phyloP scores from a whole-genome alignment of 140 eudicot genomes.

The Stevia rebaudiana region DNA sequence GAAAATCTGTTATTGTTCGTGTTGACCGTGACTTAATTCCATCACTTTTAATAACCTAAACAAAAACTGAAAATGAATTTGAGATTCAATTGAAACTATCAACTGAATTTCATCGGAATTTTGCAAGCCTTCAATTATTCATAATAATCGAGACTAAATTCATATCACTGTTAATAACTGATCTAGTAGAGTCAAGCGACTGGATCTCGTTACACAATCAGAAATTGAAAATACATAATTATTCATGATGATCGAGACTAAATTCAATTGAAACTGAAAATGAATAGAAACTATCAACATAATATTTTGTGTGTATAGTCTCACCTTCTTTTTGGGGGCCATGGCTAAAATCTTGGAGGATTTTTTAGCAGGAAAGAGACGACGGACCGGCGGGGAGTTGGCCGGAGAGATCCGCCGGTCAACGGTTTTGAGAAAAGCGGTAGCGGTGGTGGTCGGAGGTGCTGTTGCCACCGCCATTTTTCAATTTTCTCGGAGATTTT shows the following conservation, averaged over 20 bases:
- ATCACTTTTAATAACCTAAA: not conserved
- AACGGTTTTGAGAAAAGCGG: constrained; percentile 31
- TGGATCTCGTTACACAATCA: not conserved
- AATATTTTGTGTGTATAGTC: not conserved
- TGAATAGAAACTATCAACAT: not conserved
- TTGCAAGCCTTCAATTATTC: not conserved
- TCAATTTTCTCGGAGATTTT: constrained; percentile 5
- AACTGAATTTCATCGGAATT: not conserved
- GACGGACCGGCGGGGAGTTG: constrained; percentile 23
- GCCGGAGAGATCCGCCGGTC: constrained; percentile 25
- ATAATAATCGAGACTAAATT: no score
- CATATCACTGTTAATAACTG: not conserved
- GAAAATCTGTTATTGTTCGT: not conserved
- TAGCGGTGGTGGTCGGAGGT: constrained; percentile 33
- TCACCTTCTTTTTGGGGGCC: constrained; percentile 90
- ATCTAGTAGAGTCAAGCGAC: not conserved
- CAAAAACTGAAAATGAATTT: not conserved
- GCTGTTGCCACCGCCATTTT: constrained; percentile 49
- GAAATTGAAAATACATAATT: not conserved
- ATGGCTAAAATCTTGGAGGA: constrained; percentile 52
- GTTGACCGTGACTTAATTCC: not conserved
- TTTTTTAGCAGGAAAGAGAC: constrained; percentile 31
- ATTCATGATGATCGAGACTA: not conserved
- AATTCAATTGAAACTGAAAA: not conserved
- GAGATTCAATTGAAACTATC: not conserved